Evolutionary conservation across 495 filamentous ascomycete genomes (phyloP), one percentile per base, ranked within the genome.

Genomic region (Aspergillus nanangensis): DNA sequence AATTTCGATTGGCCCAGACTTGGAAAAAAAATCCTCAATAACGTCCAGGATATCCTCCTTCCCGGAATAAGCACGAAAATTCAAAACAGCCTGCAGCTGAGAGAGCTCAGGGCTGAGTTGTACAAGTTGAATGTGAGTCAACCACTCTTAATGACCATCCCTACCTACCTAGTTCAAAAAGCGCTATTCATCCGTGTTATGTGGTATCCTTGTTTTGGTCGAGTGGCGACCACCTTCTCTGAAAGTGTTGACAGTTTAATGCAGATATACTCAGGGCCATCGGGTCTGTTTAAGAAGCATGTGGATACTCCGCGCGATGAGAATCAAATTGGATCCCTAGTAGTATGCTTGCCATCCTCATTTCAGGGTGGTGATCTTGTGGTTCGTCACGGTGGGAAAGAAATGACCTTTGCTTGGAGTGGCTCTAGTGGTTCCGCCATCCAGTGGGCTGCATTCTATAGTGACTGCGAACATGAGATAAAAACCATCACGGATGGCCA

Each of bases 381-480:
- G 4, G 55, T 69, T 4, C 44, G 47, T 0, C 61, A 67, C 15
- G 15, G 49, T 3, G 47, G 53, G 13, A 59, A 43, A 27, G 47
- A 56, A 3, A 47, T 66, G n/a, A 45, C 51, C 5, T 75, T 69
- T 45, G 69, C 77, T 54, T 80, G 77, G 75, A 50, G 48, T 17
- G 19, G 31, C 1, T 34, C 39, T 0, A 64, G 54, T 27, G 35
- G 17, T 4, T 33, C 60, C 0, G 10, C 49, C 1, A 66, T 82
- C 38, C 57, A 74, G 17, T 84, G 77, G 79, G 77, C 72, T 0
- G 79, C 80, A 1, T 84, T 84, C 57, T 83, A 80, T 52, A 77
- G 70, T 45, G 78, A 83, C 50, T 80, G 75, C 48, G 72, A 78
- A 51, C 79, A 83, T 54, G 78, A 83, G 57, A 71, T 83, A n/a